Conservation (phyloP, 495 filamentous ascomycete genomes). For the Neurospora sp. region DNA sequence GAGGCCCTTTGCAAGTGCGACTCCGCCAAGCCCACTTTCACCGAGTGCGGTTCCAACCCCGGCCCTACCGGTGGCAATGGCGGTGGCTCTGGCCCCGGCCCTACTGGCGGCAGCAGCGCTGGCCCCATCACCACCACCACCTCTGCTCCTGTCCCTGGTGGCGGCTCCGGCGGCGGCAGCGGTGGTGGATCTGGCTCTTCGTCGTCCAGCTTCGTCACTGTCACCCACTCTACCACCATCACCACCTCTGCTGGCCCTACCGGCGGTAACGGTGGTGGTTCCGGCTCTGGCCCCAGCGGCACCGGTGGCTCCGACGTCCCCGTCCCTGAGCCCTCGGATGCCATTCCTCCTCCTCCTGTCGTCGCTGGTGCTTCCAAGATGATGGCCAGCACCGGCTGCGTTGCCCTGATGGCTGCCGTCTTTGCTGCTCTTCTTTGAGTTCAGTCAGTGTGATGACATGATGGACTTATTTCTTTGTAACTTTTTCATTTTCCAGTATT, state of each 20-base stretch:
- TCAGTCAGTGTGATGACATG: neutral
- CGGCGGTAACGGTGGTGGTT: neutral
- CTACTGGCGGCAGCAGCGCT: neutral
- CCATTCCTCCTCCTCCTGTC: neutral
- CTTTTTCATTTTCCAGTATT: neutral
- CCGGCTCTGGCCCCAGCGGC: neutral
- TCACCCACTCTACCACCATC: neutral
- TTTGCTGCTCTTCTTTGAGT: neutral
- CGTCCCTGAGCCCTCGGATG: neutral
- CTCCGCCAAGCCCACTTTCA: neutral
- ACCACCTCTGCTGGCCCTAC: neutral
- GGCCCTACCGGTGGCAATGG: neutral
- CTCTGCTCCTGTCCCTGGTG: neutral
- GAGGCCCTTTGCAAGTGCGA: neutral
- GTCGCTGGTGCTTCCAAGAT: neutral
- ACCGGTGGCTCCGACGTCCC: neutral
- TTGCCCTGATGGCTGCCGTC: neutral
- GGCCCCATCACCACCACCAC: neutral
- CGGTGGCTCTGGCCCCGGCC: neutral
- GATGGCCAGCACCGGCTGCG: neutral
- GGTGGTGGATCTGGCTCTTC: neutral
- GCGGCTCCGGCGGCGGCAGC: neutral
- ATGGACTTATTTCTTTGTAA: neutral
- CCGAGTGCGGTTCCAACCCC: neutral
- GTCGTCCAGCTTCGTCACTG: neutral